phyloP scores from a whole-genome alignment of 2,329 filamentous ascomycete genomes.

The Fusarium fujikuroi region DNA sequence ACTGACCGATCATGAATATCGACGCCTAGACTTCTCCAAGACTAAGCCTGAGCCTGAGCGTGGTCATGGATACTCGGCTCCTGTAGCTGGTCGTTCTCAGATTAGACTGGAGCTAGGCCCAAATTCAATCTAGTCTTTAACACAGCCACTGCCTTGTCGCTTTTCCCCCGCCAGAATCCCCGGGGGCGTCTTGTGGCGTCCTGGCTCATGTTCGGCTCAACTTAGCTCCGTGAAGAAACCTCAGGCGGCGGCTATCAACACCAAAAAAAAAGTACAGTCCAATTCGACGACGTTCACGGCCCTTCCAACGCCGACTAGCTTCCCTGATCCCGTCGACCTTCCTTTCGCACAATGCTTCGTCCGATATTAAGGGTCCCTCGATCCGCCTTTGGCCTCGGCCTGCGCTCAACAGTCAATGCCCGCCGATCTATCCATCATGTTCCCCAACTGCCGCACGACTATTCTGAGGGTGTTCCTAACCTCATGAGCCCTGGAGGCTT shows the following conservation, averaged over 20 bases:
- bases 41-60: neutral
- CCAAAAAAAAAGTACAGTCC: constrained; percentile 38
- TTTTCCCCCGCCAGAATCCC: neutral
- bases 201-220: constrained; percentile 21
- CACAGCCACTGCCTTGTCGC: constrained; percentile 10
- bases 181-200: constrained; percentile 7
- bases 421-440: constrained; percentile 60
- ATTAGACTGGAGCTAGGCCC: constrained; percentile 12
- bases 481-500: constrained; percentile 78
- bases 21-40: neutral
- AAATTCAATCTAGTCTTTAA: constrained; percentile 9
- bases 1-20: constrained; percentile 27
- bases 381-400: constrained; percentile 51
- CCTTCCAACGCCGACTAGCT: constrained; percentile 16
- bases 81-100: constrained; percentile 6
- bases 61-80: constrained; percentile 16
- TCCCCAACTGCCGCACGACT: constrained; percentile 59
- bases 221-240: constrained; percentile 34
- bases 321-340: constrained; percentile 1
- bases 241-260: constrained; percentile 31
- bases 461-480: constrained; percentile 68
- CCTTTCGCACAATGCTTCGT: constrained; percentile 57
- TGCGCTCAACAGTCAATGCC: constrained; percentile 49
- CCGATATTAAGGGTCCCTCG: constrained; percentile 64
- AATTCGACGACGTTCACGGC: constrained; percentile 23